Conservation (phyloP, 2,329 filamentous ascomycete genomes). For the Epichloe brachyelytri region DNA sequence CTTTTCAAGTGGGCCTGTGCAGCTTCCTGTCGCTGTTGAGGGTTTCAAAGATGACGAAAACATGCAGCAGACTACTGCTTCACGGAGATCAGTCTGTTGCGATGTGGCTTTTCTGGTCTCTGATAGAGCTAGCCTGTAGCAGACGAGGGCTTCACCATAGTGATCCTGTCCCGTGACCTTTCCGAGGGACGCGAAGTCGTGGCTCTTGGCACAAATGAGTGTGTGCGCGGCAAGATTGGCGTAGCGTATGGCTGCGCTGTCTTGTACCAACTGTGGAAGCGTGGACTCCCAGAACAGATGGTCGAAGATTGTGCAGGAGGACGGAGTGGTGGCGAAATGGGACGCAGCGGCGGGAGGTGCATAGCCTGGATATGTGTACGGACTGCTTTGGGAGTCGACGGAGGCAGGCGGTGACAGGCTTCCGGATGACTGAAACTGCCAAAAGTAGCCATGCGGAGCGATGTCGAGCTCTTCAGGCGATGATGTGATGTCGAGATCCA, state of each 20-base stretch:
- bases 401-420: conserved; percentile 4
- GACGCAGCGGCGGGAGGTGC: background rate
- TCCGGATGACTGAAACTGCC: conserved; percentile 1
- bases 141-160: conserved; percentile 20
- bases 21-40: conserved; percentile 22
- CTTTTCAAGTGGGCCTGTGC: conserved; percentile 23
- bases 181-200: conserved; percentile 5
- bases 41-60: conserved; percentile 26
- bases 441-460: background rate
- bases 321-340: background rate
- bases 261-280: conserved; percentile 21
- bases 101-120: conserved; percentile 13
- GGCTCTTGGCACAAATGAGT: conserved; percentile 16
- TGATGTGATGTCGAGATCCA: conserved; percentile 3
- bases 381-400: conserved; percentile 2
- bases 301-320: conserved; percentile 14
- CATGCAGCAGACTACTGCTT: conserved; percentile 22
- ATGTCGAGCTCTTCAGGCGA: conserved; percentile 5
- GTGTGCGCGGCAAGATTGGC: conserved; percentile 26
- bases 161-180: conserved; percentile 8
- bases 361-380: background rate
- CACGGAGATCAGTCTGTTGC: conserved; percentile 10
- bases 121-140: conserved; percentile 21
- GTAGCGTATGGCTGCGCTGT: conserved; percentile 21
- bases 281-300: conserved; percentile 22